Conservation (phyloP, 352 stramenopile species). For the Pythium phragmitis region DNA sequence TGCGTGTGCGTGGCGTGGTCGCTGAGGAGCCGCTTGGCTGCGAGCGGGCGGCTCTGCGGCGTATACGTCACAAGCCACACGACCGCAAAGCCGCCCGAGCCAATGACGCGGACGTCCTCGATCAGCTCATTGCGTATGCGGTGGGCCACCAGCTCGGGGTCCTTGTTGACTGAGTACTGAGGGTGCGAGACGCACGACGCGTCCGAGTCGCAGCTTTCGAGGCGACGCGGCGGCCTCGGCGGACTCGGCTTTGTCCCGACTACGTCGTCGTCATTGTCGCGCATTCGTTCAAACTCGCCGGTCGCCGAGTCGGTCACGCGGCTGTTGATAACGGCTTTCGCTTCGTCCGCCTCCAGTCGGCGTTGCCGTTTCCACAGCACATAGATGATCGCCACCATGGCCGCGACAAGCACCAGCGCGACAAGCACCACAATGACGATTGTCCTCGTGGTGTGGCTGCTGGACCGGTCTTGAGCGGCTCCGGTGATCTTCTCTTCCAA, state of each 20-base stretch:
- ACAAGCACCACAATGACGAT: neutral
- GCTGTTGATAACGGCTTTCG: neutral
- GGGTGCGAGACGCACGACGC: neutral
- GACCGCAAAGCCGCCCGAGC: constrained; percentile 43
- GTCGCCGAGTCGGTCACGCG: neutral
- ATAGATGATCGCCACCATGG: neutral
- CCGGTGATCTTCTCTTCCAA: too few relatives aligned
- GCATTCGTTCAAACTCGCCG: neutral
- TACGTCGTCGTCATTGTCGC: neutral
- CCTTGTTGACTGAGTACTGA: constrained; percentile 35
- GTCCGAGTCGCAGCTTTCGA: neutral
- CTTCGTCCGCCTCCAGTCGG: neutral
- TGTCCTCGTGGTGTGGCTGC: neutral
- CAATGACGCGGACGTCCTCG: constrained; percentile 47
- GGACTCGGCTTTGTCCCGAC: too few relatives aligned
- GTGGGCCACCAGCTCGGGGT: constrained; percentile 43
- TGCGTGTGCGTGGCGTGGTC: constrained; percentile 45
- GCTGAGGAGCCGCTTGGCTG: constrained; percentile 49
- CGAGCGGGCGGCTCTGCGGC: constrained; percentile 35
- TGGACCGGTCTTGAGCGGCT: neutral
- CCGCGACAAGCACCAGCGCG: too few relatives aligned
- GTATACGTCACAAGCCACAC: constrained; percentile 48
- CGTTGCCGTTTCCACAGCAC: neutral
- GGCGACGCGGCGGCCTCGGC: neutral
- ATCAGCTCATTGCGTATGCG: constrained; percentile 41